Conservation (phyloP, 1,284 basidiomycete species). For the Puccinia coronata region DNA sequence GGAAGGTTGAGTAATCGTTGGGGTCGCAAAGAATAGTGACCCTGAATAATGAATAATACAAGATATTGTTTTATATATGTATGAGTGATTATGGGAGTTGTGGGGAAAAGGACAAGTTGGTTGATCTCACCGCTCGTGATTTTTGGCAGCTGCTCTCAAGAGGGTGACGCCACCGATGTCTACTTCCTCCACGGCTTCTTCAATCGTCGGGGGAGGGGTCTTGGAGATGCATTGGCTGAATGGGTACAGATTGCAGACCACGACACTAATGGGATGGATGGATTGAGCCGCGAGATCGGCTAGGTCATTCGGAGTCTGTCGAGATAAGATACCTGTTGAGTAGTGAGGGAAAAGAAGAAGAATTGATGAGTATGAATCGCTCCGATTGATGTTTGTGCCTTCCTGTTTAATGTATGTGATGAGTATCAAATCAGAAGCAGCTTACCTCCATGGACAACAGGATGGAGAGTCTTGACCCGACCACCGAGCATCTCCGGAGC, state of each 20-base stretch:
- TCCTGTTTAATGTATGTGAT: background rate
- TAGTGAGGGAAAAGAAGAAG: background rate
- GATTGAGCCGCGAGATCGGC: constrained; percentile 75
- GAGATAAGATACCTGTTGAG: constrained; percentile 77
- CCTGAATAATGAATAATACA: constrained; percentile 60
- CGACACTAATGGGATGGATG: constrained; percentile 87
- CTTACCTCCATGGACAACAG: constrained; percentile 92
- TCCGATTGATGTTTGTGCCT: background rate
- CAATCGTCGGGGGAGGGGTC: constrained; percentile 82
- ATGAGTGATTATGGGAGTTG: background rate
- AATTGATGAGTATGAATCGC: background rate
- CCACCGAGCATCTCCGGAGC: constrained; percentile 99
- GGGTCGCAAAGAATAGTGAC: constrained; percentile 92
- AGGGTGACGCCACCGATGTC: constrained; percentile 99
- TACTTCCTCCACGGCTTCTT: constrained; percentile 93
- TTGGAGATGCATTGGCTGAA: constrained; percentile 83
- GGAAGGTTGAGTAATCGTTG: constrained; percentile 82
- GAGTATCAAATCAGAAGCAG: constrained; percentile 4
- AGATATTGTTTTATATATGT: too few relatives aligned
- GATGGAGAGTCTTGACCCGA: constrained; percentile 98
- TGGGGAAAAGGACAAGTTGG: background rate
- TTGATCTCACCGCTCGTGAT: constrained; percentile 68
- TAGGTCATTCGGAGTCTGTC: constrained; percentile 81
- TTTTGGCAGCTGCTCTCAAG: constrained; percentile 96
- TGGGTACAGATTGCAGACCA: constrained; percentile 99